Percentiles rank a stretch among this genome's conserved stretches.
These are phyloP conservation scores for Monosporozyma servazzii DNA, from an alignment of 805 yeast species.

Conservation along the genomic window DNA sequence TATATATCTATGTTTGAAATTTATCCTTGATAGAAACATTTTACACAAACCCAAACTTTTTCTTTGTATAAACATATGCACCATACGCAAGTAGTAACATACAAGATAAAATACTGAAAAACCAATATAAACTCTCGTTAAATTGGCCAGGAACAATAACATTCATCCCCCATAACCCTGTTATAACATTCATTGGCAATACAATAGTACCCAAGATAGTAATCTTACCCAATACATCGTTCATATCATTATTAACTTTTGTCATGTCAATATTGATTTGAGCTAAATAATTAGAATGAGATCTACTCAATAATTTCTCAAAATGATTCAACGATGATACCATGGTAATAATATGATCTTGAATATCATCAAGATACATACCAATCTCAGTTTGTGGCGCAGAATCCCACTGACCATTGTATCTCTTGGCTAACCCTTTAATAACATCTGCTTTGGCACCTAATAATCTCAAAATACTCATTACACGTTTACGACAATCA, in stretches of 20 bases:
- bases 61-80: constrained; percentile 42
- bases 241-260: constrained; percentile 90
- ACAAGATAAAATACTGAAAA: constrained; percentile 40
- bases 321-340: constrained; percentile 90
- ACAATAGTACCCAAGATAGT: constrained; percentile 93
- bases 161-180: constrained; percentile 99
- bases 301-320: constrained; percentile 84
- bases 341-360: constrained; percentile 96
- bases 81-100: constrained; percentile 41
- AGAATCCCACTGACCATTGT: constrained; percentile 74
- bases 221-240: constrained; percentile 88
- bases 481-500: constrained; percentile 87
- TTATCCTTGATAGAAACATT: neutral
- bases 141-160: constrained; percentile 92
- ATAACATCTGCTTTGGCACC: constrained; percentile 97
- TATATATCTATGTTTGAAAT: neutral
- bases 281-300: constrained; percentile 94
- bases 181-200: constrained; percentile 86
- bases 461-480: constrained; percentile 75
- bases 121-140: constrained; percentile 54
- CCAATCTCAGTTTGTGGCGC: constrained; percentile 83
- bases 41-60: constrained; percentile 30
- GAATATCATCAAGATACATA: constrained; percentile 92
- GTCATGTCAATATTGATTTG: constrained; percentile 98
- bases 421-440: constrained; percentile 86